phyloP scores from a whole-genome alignment of 2,329 filamentous ascomycete genomes.

The Colletotrichum sp. region DNA sequence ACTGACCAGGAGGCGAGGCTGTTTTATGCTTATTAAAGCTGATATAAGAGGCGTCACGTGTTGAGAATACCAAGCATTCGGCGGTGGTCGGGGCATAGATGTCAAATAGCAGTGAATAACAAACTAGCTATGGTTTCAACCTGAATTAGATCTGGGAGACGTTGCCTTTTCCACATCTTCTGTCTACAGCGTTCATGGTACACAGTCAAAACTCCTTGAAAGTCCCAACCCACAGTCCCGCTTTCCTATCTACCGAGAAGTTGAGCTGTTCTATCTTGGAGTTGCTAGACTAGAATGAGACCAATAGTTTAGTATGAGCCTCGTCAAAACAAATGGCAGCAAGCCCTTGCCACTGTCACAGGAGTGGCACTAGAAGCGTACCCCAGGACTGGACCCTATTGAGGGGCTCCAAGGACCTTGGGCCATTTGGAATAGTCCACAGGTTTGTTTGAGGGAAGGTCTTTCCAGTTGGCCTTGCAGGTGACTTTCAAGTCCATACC shows the following conservation, averaged over 20 bases:
- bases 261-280: rapidly evolving
- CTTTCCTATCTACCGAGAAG: not conserved
- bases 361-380: not conserved
- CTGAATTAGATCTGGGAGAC: rapidly evolving
- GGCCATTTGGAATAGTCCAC: not conserved
- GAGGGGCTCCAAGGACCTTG: not conserved
- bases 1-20: constrained; percentile 5
- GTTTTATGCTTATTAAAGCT: constrained; percentile 10
- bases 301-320: rapidly evolving
- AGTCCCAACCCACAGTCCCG: rapidly evolving
- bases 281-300: not conserved
- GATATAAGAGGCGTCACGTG: rapidly evolving
- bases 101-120: not conserved
- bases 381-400: rapidly evolving
- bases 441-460: rapidly evolving
- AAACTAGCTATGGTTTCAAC: rapidly evolving
- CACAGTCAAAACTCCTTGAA: rapidly evolving
- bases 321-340: rapidly evolving
- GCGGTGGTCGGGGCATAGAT: not conserved
- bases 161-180: too few species aligned
- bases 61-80: rapidly evolving
- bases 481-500: not conserved
- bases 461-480: not conserved
- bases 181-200: not conserved
- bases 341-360: not conserved